phyloP scores from a whole-genome alignment of 495 filamentous ascomycete species.

The Aspergillus nidulans region DNA sequence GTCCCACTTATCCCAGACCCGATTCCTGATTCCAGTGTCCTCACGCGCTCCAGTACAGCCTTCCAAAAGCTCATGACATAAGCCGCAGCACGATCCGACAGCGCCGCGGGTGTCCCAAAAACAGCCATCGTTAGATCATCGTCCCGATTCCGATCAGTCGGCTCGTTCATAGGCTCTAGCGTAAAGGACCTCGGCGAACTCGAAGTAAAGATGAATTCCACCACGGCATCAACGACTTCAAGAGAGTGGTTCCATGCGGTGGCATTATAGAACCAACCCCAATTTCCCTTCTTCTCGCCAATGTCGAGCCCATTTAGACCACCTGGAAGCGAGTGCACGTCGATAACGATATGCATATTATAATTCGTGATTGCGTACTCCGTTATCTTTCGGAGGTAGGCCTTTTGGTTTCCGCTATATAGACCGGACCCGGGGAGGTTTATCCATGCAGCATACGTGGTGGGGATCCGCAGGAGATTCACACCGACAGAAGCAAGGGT shows the following conservation, averaged over 20 bases:
- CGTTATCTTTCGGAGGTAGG: constrained; percentile 19
- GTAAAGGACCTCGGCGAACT: constrained; percentile 22
- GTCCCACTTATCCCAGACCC: constrained; percentile 25
- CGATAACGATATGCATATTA: constrained; percentile 30
- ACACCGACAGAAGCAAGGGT: constrained; percentile 23
- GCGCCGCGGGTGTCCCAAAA: constrained; percentile 28
- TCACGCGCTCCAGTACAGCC: constrained; percentile 20
- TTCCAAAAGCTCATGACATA: constrained; percentile 28
- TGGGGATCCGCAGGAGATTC: constrained; percentile 29
- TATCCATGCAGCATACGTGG: constrained; percentile 26
- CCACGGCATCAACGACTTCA: constrained; percentile 21
- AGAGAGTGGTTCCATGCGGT: constrained; percentile 26
- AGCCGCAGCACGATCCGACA: constrained; percentile 21
- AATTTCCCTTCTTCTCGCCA: constrained; percentile 26
- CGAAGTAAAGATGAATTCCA: constrained; percentile 25
- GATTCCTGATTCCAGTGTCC: constrained; percentile 8
- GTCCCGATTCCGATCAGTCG: constrained; percentile 22
- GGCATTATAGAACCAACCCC: constrained; percentile 27
- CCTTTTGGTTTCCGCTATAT: constrained; percentile 26
- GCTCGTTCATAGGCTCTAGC: constrained; percentile 22
- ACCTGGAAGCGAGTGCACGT: constrained; percentile 30
- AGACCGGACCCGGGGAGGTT: constrained; percentile 26
- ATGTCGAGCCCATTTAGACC: constrained; percentile 27
- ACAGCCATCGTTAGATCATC: constrained; percentile 9
- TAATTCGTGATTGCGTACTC: constrained; percentile 25